phyloP scores from a whole-genome alignment of 2,329 filamentous ascomycete species.

The Tolypocladium endophyticum region DNA sequence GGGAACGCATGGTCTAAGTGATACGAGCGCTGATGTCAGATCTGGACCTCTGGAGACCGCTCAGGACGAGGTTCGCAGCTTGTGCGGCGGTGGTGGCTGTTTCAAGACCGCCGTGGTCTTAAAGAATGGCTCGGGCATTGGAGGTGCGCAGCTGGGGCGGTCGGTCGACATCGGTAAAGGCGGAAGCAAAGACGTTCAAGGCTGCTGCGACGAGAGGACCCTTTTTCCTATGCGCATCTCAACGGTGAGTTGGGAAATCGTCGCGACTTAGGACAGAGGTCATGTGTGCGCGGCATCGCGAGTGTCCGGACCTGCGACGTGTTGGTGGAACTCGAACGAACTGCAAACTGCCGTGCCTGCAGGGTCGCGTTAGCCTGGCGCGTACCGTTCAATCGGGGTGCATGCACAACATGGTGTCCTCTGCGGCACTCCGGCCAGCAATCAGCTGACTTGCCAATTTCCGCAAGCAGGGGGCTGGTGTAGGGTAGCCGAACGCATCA shows the following conservation, averaged over 20 bases:
- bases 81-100: not conserved
- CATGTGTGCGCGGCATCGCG: not conserved
- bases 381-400: not conserved
- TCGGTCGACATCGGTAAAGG: not conserved
- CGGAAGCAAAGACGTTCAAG: not conserved
- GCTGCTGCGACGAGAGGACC: too few relatives aligned
- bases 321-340: not conserved
- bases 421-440: not conserved
- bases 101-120: not conserved
- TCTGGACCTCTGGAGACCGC: not conserved
- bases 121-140: not conserved
- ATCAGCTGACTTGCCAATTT: not conserved
- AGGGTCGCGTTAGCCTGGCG: not conserved
- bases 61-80: not conserved
- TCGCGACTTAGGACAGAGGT: not conserved
- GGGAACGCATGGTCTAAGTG: not conserved
- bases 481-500: not conserved
- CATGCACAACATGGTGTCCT: not conserved
- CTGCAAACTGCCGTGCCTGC: not conserved
- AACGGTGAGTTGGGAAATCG: not conserved
- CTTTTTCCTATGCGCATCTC: too few relatives aligned
- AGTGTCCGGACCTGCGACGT: not conserved
- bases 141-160: too few relatives aligned
- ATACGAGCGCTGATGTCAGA: not conserved
- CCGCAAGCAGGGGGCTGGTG: not conserved